Evolutionary conservation across 441 rosid genomes (phyloP).

Genomic region (Euphorbia celastroides): DNA sequence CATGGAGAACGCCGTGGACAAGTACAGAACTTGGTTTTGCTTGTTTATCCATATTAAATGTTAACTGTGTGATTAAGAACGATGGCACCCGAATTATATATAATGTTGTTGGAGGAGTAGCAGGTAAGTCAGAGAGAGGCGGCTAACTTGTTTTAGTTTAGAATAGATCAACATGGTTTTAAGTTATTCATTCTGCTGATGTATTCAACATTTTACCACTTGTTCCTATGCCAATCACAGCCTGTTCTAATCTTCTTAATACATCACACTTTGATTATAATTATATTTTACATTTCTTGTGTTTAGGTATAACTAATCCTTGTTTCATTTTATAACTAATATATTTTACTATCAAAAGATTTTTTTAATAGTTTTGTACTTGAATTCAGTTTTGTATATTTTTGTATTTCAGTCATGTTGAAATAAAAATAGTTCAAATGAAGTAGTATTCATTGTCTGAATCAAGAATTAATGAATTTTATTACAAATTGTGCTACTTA

Average conservation of each 20-base stretch:
- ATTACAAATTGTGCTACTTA: too few species aligned
- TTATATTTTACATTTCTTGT: not conserved
- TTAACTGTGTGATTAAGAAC: too few species aligned
- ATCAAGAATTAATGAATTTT: too few species aligned
- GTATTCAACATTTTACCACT: not conserved
- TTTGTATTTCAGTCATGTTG: too few species aligned
- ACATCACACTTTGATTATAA: not conserved
- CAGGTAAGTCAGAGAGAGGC: not conserved
- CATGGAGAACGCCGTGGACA: conserved; percentile 24
- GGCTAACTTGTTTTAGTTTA: not conserved
- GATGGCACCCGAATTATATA: too few species aligned
- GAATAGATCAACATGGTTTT: too few species aligned
- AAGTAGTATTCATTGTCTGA: too few species aligned
- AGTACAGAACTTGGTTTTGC: conserved; percentile 10
- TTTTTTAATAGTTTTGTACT: too few species aligned
- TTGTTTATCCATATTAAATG: not conserved
- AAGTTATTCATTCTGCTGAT: not conserved
- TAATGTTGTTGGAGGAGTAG: not conserved
- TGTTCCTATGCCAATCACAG: not conserved
- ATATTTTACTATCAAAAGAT: too few species aligned
- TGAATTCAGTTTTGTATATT: too few species aligned
- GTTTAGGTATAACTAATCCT: not conserved
- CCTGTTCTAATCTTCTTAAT: not conserved
- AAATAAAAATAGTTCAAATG: too few species aligned
- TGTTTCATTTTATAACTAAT: too few species aligned